Evolutionary conservation across 257 asterid genomes (phyloP).

Genomic region (Phtheirospermum japonicum): DNA sequence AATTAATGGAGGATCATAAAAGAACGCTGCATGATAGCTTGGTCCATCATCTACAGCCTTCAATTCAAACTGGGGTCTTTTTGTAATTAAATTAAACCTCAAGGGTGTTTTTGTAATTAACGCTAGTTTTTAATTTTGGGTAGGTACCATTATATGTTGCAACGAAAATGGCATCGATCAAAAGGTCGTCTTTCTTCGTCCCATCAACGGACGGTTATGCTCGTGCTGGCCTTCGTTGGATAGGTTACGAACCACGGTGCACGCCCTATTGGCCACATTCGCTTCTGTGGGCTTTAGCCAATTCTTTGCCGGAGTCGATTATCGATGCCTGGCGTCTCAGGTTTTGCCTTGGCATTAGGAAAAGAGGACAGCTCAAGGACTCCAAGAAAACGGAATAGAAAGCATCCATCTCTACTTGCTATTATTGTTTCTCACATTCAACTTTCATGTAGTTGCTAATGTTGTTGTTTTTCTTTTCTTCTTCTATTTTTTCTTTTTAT

Average conservation of each 20-base stretch:
- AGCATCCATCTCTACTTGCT: no score
- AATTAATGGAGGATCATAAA: background rate
- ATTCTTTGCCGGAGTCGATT: constrained; percentile 47
- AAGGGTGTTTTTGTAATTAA: background rate
- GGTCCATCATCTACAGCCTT: background rate
- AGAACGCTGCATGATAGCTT: background rate
- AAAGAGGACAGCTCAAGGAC: constrained; percentile 65
- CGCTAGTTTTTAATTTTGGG: constrained; percentile 12
- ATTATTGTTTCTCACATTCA: no score
- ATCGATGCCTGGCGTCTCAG: constrained; percentile 70
- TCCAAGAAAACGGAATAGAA: constrained; percentile 57
- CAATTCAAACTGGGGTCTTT: background rate
- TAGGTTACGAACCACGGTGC: constrained; percentile 79
- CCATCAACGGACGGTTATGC: constrained; percentile 78
- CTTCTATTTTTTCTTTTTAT: no score
- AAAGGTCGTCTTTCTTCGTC: constrained; percentile 68
- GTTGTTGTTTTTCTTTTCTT: no score
- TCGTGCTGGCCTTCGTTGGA: constrained; percentile 56
- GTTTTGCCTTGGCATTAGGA: constrained; percentile 55
- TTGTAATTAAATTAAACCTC: background rate
- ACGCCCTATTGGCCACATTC: constrained; percentile 88
- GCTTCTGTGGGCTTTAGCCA: constrained; percentile 52
- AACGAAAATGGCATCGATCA: constrained; percentile 83
- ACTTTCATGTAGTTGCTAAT: no score
- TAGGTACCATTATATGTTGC: constrained; percentile 84